A percentile compares a stretch with the other conserved stretches of the same genome.
These are phyloP conservation scores for Eimeria nieschulzi DNA, from an alignment of 169 alveolate genomes.

Conservation along the genomic window DNA sequence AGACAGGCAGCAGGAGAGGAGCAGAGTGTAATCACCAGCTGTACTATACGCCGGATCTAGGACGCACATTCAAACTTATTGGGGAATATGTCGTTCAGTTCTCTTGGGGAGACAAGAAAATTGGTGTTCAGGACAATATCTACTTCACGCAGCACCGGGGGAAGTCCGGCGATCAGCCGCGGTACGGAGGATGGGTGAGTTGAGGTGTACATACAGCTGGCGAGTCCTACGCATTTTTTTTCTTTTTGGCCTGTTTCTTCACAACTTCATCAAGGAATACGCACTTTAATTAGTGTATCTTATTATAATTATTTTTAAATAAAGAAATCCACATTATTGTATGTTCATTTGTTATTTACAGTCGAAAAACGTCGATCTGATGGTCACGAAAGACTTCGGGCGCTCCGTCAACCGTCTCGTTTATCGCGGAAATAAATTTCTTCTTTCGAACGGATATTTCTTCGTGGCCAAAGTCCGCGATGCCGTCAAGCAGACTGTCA, in stretches of 20 bases:
- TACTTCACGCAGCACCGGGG: slow-evolving; percentile 83
- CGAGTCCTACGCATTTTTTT: too few relatives aligned
- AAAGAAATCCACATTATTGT: too few relatives aligned
- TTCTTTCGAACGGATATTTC: slow-evolving; percentile 93
- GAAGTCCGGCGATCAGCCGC: slow-evolving; percentile 79
- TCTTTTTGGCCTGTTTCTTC: too few relatives aligned
- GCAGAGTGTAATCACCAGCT: slow-evolving; percentile 90
- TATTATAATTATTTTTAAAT: neutral
- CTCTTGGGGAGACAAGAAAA: slow-evolving; percentile 90
- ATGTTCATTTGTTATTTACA: neutral
- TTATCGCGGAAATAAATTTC: slow-evolving; percentile 93
- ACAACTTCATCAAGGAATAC: too few relatives aligned
- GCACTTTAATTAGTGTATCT: too few relatives aligned
- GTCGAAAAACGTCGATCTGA: slow-evolving; percentile 79
- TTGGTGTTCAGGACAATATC: slow-evolving; percentile 78
- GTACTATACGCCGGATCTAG: slow-evolving; percentile 89
- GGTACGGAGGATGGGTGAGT: slow-evolving; percentile 77
- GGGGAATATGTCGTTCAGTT: slow-evolving; percentile 91
- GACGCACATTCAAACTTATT: slow-evolving; percentile 86
- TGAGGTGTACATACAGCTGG: neutral
- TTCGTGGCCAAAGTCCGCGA: slow-evolving; percentile 92
- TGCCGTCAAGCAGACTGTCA: slow-evolving; percentile 91
- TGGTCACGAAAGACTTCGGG: slow-evolving; percentile 77
- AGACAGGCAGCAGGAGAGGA: neutral
- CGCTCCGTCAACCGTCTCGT: slow-evolving; percentile 84